Evolutionary conservation across 441 rosid genomes (phyloP), one percentile per base, ranked within the genome.

Genomic region (Pelargonium australe): DNA sequence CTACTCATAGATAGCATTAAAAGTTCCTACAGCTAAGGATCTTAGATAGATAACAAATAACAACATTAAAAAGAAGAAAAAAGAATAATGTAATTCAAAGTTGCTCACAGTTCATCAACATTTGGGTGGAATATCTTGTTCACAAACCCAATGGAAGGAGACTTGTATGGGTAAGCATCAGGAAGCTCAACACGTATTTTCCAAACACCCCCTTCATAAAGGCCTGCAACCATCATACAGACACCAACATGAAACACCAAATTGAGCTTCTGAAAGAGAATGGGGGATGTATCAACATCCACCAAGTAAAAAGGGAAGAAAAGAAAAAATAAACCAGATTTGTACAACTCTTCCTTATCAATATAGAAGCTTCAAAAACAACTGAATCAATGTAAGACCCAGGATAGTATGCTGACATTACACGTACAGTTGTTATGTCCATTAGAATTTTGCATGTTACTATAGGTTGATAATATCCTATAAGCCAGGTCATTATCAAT

Each of bases 101-200:
- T 25, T 74, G 66, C 94, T 85, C 70, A 88, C 96, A 86, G 78
- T 79, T 89, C 96, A 79, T 89, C 96, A 51, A 87, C 89, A 85
- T 89, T 86, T 65, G 94, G 94, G 70, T 88, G 89, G 79, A 77
- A 88, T 78, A 88, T 88, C 85, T 88, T 88, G 81, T 88, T 86
- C 72, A 83, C 79, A 73, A 88, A 86, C 44, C 94, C 91, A 68
- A 88, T 77, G 61, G 89, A 85, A 77, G 94, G 94, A 68, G 94
- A 88, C 72, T 86, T 88, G 77, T 81, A 86, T 65, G 94, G 91
- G 76, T 88, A 88, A 53, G 91, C 89, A 82, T 88, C 91, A 8
- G 89, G 94, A 78, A 88, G 87, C 81, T 88, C 89, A 34, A 86
- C 94, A 60, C 85, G 87, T 12, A 88, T 80, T 76, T 82, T 88